Conservation (phyloP, 2,329 filamentous ascomycete species). For the Thielaviopsis musarum region DNA sequence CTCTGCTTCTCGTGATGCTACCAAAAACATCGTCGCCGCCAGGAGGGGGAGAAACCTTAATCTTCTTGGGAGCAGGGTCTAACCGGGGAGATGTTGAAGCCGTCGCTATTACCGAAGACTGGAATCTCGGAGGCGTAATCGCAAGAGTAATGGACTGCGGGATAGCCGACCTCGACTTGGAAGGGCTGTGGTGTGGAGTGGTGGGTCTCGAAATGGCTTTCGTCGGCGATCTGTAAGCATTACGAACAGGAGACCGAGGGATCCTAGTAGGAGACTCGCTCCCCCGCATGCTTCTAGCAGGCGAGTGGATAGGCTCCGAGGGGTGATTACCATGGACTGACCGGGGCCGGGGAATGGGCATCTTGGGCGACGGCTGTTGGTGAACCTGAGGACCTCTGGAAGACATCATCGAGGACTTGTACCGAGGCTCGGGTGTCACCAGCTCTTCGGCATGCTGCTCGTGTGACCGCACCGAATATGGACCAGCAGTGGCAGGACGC, state of each 20-base stretch:
- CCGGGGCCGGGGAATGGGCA: constrained; percentile 26
- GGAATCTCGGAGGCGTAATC: constrained; percentile 3
- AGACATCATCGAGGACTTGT: constrained; percentile 29
- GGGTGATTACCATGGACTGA: constrained; percentile 9
- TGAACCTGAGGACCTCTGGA: constrained; percentile 19
- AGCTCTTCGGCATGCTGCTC: constrained; percentile 24
- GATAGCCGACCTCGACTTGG: constrained; percentile 4
- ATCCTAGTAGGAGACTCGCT: constrained; percentile 3
- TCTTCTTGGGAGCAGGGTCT: neutral
- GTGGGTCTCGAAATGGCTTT: constrained; percentile 3
- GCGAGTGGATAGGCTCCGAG: constrained; percentile 8
- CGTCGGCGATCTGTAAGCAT: constrained; percentile 4
- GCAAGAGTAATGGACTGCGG: neutral
- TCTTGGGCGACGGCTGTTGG: constrained; percentile 35
- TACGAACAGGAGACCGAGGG: constrained; percentile 1
- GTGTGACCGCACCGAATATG: constrained; percentile 44
- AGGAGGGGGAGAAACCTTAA: neutral
- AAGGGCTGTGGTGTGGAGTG: constrained; percentile 8
- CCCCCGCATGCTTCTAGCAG: neutral
- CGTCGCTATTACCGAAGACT: neutral
- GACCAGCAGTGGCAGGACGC: constrained; percentile 46
- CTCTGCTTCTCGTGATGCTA: no score
- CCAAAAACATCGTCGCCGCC: neutral
- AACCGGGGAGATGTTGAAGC: constrained; percentile 1
- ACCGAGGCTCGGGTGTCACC: constrained; percentile 20